Evolutionary conservation across 306 rosid genomes (phyloP).

Genomic region (Canavalia ensiformis): DNA sequence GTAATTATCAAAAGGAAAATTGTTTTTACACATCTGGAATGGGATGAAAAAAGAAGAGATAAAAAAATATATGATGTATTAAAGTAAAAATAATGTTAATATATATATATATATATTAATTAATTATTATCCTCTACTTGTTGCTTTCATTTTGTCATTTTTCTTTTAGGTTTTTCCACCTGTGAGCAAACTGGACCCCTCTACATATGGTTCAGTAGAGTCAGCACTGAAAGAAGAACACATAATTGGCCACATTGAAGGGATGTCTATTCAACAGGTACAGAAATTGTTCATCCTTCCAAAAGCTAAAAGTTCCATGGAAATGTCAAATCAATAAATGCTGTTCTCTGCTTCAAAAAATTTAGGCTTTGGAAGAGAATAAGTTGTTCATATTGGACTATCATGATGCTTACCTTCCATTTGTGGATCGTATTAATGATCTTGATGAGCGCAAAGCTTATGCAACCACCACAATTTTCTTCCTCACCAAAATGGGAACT

Average conservation of each 20-base stretch:
- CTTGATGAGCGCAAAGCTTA: conserved; percentile 56
- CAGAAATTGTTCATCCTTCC: background rate
- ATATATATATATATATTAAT: too few species aligned
- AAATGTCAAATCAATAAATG: conserved; percentile 20
- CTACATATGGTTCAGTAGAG: conserved; percentile 57
- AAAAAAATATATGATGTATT: too few species aligned
- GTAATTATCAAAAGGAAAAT: conserved; percentile 29
- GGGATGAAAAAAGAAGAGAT: too few species aligned
- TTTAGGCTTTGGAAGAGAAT: conserved; percentile 56
- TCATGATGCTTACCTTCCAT: conserved; percentile 55
- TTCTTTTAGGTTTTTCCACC: conserved; percentile 60
- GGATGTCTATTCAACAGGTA: conserved; percentile 62
- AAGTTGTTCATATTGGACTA: conserved; percentile 57
- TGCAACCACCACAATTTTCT: conserved; percentile 59
- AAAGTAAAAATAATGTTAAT: too few species aligned
- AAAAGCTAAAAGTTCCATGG: background rate
- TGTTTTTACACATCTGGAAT: too few species aligned
- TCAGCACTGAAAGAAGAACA: conserved; percentile 67
- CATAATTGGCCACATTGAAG: conserved; percentile 53
- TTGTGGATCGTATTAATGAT: conserved; percentile 53
- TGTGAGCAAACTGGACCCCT: conserved; percentile 58
- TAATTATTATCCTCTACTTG: background rate
- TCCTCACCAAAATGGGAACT: conserved; percentile 55
- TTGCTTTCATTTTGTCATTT: conserved; percentile 1
- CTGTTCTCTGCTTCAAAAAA: conserved; percentile 14